Evolutionary conservation across 225 moss, liverwort and hornwort genomes (phyloP).

Genomic region (Antitrichia curtipendula): DNA sequence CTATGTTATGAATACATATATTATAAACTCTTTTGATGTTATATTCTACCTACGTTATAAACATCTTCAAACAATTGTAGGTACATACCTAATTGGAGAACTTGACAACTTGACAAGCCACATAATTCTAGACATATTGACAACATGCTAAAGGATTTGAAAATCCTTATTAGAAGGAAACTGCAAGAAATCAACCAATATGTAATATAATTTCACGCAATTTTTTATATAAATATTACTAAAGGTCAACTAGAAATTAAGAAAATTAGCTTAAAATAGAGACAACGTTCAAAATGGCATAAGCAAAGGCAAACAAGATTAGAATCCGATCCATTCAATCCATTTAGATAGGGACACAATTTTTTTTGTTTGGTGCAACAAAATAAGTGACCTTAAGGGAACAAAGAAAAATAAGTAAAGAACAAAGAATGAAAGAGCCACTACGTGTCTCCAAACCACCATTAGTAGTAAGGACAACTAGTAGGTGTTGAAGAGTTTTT

Average conservation of each 20-base stretch:
- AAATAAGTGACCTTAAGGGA: not conserved
- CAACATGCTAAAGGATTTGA: fast-evolving
- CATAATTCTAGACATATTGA: fast-evolving
- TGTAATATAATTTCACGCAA: not conserved
- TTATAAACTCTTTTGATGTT: no score
- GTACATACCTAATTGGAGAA: no score
- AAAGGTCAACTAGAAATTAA: not conserved
- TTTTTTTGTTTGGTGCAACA: not conserved
- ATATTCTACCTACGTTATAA: no score
- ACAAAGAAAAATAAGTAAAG: not conserved
- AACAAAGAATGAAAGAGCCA: no score
- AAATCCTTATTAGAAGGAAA: not conserved
- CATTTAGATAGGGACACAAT: not conserved
- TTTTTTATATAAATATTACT: not conserved
- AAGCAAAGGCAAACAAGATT: not conserved
- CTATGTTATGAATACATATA: no score
- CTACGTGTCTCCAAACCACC: not conserved
- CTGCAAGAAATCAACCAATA: not conserved
- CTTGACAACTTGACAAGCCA: no score
- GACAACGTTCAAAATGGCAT: not conserved
- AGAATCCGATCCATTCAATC: not conserved
- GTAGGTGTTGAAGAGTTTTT: not conserved
- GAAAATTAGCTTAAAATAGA: not conserved
- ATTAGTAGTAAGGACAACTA: fast-evolving
- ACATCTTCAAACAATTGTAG: no score